phyloP scores from a whole-genome alignment of 768 basidiomycete genomes.

The Asterophora parasitica region DNA sequence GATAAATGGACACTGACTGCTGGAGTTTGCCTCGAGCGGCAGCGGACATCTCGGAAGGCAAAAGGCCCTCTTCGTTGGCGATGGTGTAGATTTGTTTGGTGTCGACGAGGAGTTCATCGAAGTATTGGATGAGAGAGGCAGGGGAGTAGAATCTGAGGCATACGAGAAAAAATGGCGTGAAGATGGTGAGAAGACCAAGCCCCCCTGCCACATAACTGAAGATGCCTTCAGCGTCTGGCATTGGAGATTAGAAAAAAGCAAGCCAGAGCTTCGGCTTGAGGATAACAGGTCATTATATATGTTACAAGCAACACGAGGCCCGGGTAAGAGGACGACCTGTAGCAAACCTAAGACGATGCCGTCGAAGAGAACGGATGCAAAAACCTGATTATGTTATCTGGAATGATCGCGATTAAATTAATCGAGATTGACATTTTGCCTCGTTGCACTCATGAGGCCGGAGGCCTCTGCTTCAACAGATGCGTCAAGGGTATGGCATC shows the following conservation, averaged over 20 bases:
- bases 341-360: too few species aligned
- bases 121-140: background rate
- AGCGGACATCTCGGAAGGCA: background rate
- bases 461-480: background rate
- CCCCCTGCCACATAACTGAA: slow-evolving; percentile 10
- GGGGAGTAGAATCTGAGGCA: slow-evolving; percentile 1
- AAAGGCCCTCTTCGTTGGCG: background rate
- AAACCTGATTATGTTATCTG: too few species aligned
- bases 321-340: too few species aligned
- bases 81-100: slow-evolving; percentile 1
- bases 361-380: background rate
- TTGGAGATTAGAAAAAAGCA: too few species aligned
- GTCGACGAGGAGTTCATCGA: slow-evolving; percentile 4
- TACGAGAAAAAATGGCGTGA: background rate
- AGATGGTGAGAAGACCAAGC: slow-evolving; percentile 5
- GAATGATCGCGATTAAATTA: too few species aligned
- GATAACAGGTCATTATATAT: too few species aligned
- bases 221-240: background rate
- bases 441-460: background rate
- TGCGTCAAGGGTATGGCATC: background rate
- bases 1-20: too few species aligned
- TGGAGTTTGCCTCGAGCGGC: too few species aligned
- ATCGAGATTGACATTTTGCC: background rate
- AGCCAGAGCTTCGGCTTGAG: background rate
- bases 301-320: background rate